Base-by-base conservation (phyloP, 441 rosid species). In the Mallotus japonicus region DNA sequence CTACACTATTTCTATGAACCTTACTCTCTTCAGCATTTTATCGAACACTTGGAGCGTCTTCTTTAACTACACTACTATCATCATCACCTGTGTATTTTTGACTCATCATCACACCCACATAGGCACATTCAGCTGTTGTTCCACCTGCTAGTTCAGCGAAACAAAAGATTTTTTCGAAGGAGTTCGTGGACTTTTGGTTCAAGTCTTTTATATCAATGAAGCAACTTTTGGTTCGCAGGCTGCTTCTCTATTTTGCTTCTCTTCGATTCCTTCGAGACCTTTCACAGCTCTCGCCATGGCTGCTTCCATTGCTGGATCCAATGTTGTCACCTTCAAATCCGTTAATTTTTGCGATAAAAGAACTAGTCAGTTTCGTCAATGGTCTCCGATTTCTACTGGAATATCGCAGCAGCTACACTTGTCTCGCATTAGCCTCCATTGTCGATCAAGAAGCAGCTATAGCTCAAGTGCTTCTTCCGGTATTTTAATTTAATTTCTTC, bases 261-360 rank as follows among this genome's bases (percentile, higher is more conserved):
- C 74, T 70, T 75, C 82, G n/a, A 28, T 80, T 62, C 46, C 80
- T 73, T 79, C 75, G 63, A 73, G 76, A 22, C 73, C 74, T 50
- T 73, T 69, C 69, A 74, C 71, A 67, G 61, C 83, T 69, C 11
- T 82, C 5, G 53, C 59, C 44, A 88, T 87, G 91, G 92, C 97
- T 68, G 83, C 94, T 57, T 32, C 78, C 9, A 71, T 78, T 56
- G 82, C 90, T 47, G 91, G 83, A 78, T 81, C 97, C 64, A 84
- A 57, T 40, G 64, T 79, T 73, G 61, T 82, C 69, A 77, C 88
- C 51, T 75, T 80, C 6, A 73, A 72, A 77, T 78, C 85, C 3
- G 60, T 66, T 40, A 77, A 56, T 63, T 72, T 44, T 16, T 65
- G 81, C 44, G 80, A 67, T 37, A 82, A 78, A 40, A 86, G 79